These are phyloP conservation scores for Adansonia gregorii DNA, from an alignment of 441 rosid species.

Conservation along the genomic window DNA sequence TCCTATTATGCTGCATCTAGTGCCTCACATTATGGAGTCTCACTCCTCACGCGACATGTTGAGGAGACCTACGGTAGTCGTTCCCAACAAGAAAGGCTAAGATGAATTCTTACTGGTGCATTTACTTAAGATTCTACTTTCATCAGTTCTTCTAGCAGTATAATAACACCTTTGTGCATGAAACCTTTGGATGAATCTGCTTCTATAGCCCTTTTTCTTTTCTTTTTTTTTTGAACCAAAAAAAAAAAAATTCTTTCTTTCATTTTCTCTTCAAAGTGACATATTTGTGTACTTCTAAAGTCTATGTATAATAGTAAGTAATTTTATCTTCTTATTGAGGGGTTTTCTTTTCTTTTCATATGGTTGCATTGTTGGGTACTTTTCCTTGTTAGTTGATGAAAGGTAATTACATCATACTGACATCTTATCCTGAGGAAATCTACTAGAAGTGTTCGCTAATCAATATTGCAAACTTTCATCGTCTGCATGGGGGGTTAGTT, in stretches of 20 bases:
- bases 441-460: not conserved
- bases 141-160: constrained; percentile 26
- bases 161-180: constrained; percentile 14
- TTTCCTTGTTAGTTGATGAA: not conserved
- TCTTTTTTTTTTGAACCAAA: not conserved
- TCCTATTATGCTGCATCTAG: constrained; percentile 91
- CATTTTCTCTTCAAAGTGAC: not conserved
- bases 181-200: not conserved
- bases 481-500: not conserved
- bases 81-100: constrained; percentile 49
- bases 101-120: constrained; percentile 44
- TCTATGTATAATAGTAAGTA: constrained; percentile 3
- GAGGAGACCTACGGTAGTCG: constrained; percentile 63
- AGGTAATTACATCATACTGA: not conserved
- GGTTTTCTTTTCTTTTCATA: not conserved
- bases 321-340: not conserved
- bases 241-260: not conserved
- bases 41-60: constrained; percentile 69
- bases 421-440: constrained; percentile 8
- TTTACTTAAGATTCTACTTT: constrained; percentile 24
- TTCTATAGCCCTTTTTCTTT: no score
- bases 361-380: not conserved
- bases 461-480: not conserved
- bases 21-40: constrained; percentile 84
- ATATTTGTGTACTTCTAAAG: not conserved